Conservation (phyloP, 2,329 filamentous ascomycete genomes). For the Cercospora brassicicola region DNA sequence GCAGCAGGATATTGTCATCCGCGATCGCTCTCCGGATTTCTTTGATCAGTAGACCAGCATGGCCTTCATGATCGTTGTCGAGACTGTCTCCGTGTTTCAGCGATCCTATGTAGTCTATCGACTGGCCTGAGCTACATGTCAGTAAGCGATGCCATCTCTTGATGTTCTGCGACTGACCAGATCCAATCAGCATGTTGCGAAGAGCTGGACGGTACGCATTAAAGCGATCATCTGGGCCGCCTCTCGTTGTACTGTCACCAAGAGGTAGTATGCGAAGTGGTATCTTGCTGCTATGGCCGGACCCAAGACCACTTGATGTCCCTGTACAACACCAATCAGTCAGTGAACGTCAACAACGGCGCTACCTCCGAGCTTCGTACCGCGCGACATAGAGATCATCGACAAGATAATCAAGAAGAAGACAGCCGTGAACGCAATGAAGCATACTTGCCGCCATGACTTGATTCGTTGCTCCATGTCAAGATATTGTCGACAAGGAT, state of each 20-base stretch:
- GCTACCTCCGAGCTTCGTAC: not conserved
- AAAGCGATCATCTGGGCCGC: slow-evolving; percentile 5
- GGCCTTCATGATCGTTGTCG: slow-evolving; percentile 21
- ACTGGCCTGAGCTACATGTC: not conserved
- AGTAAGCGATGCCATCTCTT: not conserved
- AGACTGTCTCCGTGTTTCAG: slow-evolving; percentile 16
- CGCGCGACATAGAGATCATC: not conserved
- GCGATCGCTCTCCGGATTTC: slow-evolving; percentile 12
- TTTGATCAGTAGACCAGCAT: slow-evolving; percentile 15
- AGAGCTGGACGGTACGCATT: slow-evolving; percentile 19
- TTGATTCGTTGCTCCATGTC: slow-evolving; percentile 1
- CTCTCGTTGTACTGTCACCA: slow-evolving; percentile 18
- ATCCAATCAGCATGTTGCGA: slow-evolving; percentile 13
- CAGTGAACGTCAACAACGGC: not conserved
- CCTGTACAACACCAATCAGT: not conserved
- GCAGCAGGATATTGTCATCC: slow-evolving; percentile 14
- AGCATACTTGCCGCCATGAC: not conserved
- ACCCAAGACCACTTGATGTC: not conserved
- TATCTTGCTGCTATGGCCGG: not conserved
- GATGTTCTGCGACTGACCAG: slow-evolving; percentile 5
- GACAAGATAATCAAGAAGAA: not conserved
- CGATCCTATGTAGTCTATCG: slow-evolving; percentile 19
- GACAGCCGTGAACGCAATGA: not conserved
- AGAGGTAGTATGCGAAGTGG: slow-evolving; percentile 16
- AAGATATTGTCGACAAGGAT: not conserved